Percentiles rank a stretch among this genome's conserved stretches.
phyloP scores from a whole-genome alignment of 2,329 filamentous ascomycete genomes.

The Biscogniauxia sp. region DNA sequence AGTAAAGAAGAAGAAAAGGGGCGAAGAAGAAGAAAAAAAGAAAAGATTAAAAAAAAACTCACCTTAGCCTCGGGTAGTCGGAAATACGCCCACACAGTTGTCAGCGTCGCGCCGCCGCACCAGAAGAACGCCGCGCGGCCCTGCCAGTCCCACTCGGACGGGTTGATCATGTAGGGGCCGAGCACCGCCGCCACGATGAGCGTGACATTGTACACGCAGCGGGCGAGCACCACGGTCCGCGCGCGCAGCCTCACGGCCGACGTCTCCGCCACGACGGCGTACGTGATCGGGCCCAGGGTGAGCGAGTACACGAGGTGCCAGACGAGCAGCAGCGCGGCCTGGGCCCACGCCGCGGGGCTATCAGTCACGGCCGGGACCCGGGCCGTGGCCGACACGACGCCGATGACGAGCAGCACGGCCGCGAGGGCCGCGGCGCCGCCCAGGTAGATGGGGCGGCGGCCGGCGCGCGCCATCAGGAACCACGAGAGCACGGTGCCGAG shows the following conservation, averaged over 20 bases:
- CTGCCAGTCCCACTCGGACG: constrained; percentile 29
- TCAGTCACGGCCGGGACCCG: constrained; percentile 35
- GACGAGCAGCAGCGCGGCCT: constrained; percentile 38
- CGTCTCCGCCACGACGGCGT: constrained; percentile 43
- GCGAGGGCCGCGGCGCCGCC: constrained; percentile 34
- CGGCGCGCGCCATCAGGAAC: constrained; percentile 30
- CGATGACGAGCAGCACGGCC: constrained; percentile 33
- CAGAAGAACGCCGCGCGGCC: constrained; percentile 34
- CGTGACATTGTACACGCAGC: constrained; percentile 38
- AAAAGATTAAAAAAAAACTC: not conserved
- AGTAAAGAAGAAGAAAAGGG: too few species aligned
- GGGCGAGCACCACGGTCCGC: constrained; percentile 40
- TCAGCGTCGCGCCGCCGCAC: constrained; percentile 43
- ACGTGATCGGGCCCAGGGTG: constrained; percentile 42
- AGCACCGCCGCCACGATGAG: constrained; percentile 35
- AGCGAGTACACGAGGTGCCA: constrained; percentile 40
- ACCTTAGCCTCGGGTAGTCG: constrained; percentile 51
- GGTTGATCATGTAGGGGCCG: constrained; percentile 33
- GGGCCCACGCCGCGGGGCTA: constrained; percentile 35
- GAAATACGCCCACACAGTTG: constrained; percentile 63
- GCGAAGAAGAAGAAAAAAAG: not conserved
- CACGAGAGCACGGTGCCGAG: constrained; percentile 37
- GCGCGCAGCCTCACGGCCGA: constrained; percentile 39
- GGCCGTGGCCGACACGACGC: constrained; percentile 30
- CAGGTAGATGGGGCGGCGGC: constrained; percentile 35